Conservation (phyloP, 768 basidiomycete species). For the Mycena indigotica region DNA sequence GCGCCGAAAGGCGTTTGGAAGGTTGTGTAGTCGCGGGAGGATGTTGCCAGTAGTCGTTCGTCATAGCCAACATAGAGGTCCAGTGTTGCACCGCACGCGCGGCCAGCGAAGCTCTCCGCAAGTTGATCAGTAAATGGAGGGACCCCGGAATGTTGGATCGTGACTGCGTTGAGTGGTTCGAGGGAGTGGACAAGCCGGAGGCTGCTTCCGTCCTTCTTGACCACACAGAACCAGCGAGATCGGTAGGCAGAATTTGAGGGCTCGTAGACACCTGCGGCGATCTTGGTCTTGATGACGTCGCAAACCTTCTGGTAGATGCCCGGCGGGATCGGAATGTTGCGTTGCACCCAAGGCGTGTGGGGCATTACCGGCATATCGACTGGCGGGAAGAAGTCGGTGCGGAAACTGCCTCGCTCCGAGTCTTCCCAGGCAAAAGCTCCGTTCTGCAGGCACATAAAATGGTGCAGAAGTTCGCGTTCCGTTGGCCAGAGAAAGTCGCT, state of each 20-base stretch:
- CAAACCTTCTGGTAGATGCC: constrained; percentile 1
- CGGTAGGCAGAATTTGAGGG: not conserved
- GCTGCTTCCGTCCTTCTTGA: constrained; percentile 3
- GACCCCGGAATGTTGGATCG: constrained; percentile 24
- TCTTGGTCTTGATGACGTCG: not conserved
- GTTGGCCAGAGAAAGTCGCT: constrained; percentile 19
- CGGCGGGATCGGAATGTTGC: constrained; percentile 1
- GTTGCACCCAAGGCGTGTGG: constrained; percentile 26
- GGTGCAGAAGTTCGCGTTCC: constrained; percentile 11
- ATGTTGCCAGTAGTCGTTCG: constrained; percentile 24
- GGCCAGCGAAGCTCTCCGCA: constrained; percentile 16
- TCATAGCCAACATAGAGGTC: constrained; percentile 32
- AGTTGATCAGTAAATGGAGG: constrained; percentile 18
- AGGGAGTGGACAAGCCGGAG: constrained; percentile 30
- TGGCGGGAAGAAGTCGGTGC: constrained; percentile 25
- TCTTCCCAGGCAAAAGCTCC: constrained; percentile 24
- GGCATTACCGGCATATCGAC: constrained; percentile 20
- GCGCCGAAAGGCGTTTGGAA: constrained; percentile 32
- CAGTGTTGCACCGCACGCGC: constrained; percentile 20
- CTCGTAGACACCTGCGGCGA: not conserved
- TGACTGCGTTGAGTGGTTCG: constrained; percentile 29
- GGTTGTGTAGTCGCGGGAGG: constrained; percentile 33
- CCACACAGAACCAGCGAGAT: constrained; percentile 1
- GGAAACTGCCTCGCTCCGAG: constrained; percentile 17
- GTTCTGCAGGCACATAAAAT: constrained; percentile 15